Evolutionary conservation across 768 basidiomycete genomes (phyloP), one percentile per base, ranked within the genome.

Genomic region (Astraeus odoratus): DNA sequence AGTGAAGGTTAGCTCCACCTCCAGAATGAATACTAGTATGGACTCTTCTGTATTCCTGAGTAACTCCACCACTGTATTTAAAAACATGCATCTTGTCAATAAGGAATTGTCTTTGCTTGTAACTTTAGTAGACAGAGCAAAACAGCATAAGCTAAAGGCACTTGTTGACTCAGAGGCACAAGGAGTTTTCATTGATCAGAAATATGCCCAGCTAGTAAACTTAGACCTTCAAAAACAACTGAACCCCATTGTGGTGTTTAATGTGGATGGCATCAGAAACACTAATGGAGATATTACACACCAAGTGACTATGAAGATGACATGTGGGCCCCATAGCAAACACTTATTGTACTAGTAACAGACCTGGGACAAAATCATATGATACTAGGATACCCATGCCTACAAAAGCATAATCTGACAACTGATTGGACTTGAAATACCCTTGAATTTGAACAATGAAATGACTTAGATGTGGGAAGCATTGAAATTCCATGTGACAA

Each of bases 381-480:
- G 1, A 43, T 48, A 8, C 16, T 65, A 2, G 64, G 64, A 8
- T 43, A 49, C 29, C 42, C 54, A n/a, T 65, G 62, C 59, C 55
- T 64, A 10, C 19, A 23, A 13, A 22, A 57, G 23, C 57, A 60
- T 39, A 31, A 31, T n/a, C 60, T 55, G 12, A 53, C 58, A 22
- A 51, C 59, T 16, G 31, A 57, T 37, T 60, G 50, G 51, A 37
- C 42, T n/a, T n/a, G n/a, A 27, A 53, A 51, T 22, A 49, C 49
- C 9, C 46, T 52, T 16, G 47, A 59, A 13, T 43, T 46, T 9
- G 41, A 57, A 39, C 44, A 51, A 7, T 36, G 12, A 3, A 9
- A 10, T 3, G 3, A 9, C 3, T 12, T 31, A 4, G 3, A n/a
- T 3, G 8, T n/a, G 3, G 30, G 30, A 4, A 20, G 35, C 1